Conservation (phyloP, 2,329 filamentous ascomycete species). For the Coleophoma eucalyptorum region DNA sequence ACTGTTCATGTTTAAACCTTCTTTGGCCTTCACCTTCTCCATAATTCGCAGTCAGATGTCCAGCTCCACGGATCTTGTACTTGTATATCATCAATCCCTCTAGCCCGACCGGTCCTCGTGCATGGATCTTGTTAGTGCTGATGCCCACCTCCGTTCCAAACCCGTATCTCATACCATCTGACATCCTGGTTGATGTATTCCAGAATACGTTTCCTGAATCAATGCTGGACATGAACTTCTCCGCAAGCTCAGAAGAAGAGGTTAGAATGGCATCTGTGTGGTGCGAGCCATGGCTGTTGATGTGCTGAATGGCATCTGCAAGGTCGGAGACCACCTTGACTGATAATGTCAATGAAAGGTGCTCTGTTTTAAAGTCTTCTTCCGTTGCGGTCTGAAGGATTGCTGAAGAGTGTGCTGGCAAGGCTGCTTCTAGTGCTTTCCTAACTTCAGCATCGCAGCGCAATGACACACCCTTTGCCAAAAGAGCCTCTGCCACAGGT, state of each 20-base stretch:
- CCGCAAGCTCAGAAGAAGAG: conserved; percentile 59
- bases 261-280: conserved; percentile 94
- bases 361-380: conserved; percentile 82
- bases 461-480: conserved; percentile 74
- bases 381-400: conserved; percentile 63
- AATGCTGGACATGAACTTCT: conserved; percentile 78
- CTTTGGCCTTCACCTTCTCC: conserved; percentile 58
- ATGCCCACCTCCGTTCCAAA: conserved; percentile 99
- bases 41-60: conserved; percentile 79
- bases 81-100: conserved; percentile 98
- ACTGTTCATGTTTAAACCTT: conserved; percentile 54
- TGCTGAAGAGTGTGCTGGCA: conserved; percentile 37
- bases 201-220: conserved; percentile 94
- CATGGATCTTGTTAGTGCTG: conserved; percentile 98
- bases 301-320: conserved; percentile 75
- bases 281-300: conserved; percentile 88
- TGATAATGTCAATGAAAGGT: conserved; percentile 78
- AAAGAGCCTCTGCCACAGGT: conserved; percentile 66
- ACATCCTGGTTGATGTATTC: conserved; percentile 93
- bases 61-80: conserved; percentile 81
- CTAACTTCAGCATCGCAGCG: conserved; percentile 74
- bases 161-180: conserved; percentile 94
- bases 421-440: conserved; percentile 48
- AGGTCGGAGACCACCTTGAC: conserved; percentile 72
- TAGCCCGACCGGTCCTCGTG: conserved; percentile 85